Percentiles rank a stretch among this genome's conserved stretches.
phyloP scores from a whole-genome alignment of 306 rosid species.

The Fragaria nilgerrensis region DNA sequence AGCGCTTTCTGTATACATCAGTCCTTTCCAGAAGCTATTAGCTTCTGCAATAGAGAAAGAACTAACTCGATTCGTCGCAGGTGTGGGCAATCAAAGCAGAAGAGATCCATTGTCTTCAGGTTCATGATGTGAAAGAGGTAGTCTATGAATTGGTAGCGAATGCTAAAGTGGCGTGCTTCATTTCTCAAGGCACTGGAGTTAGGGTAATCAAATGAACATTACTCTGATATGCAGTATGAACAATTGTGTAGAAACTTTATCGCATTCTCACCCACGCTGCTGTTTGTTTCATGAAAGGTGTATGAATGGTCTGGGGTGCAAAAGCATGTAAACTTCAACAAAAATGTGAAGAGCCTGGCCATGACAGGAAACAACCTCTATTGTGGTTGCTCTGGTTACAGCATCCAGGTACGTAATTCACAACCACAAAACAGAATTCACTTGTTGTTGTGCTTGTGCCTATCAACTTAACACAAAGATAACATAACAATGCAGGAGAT shows the following conservation, averaged over 20 bases:
- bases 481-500: slow-evolving; percentile 60
- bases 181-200: slow-evolving; percentile 77
- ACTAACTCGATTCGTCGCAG: slow-evolving; percentile 24
- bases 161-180: slow-evolving; percentile 63
- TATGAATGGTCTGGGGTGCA: slow-evolving; percentile 60
- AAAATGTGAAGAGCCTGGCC: slow-evolving; percentile 73
- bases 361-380: slow-evolving; percentile 62
- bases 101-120: slow-evolving; percentile 64
- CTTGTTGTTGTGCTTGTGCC: slow-evolving; percentile 8
- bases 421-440: background rate
- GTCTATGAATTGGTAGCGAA: slow-evolving; percentile 66
- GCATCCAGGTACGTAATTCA: slow-evolving; percentile 56
- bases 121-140: slow-evolving; percentile 77
- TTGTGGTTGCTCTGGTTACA: slow-evolving; percentile 83
- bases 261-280: background rate
- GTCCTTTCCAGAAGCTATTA: background rate
- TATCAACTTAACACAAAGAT: background rate
- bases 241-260: slow-evolving; percentile 2
- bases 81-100: slow-evolving; percentile 68
- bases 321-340: slow-evolving; percentile 75
- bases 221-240: background rate
- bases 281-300: slow-evolving; percentile 44
- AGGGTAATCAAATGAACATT: slow-evolving; percentile 46
- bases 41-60: too few species aligned
- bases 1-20: background rate